A percentile compares a stretch with the other conserved stretches of the same genome.
These are phyloP conservation scores for Candida maesae DNA, from an alignment of 805 yeast genomes.

Conservation along the genomic window DNA sequence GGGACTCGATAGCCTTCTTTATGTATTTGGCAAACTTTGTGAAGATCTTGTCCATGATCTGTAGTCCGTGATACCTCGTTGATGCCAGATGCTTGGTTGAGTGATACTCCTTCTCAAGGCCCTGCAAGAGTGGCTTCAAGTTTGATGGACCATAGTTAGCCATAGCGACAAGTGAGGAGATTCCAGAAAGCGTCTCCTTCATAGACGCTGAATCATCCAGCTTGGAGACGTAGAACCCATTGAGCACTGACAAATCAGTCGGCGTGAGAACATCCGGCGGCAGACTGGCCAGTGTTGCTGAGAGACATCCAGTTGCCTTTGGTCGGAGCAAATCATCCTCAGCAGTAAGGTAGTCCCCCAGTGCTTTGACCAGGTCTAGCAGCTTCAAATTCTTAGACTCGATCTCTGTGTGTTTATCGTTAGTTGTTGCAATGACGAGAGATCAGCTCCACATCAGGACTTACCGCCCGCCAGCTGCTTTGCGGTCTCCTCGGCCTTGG, in stretches of 20 bases:
- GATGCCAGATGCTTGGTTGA: constrained; percentile 58
- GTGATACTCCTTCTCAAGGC: constrained; percentile 42
- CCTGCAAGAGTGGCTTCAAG: constrained; percentile 34
- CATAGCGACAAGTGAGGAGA: constrained; percentile 50
- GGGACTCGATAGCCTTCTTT: constrained; percentile 28
- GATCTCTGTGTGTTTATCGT: constrained; percentile 10
- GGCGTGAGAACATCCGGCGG: constrained; percentile 29
- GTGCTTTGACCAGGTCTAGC: constrained; percentile 48
- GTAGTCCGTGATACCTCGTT: constrained; percentile 57
- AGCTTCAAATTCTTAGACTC: constrained; percentile 7
- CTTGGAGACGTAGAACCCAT: constrained; percentile 58
- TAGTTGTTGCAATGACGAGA: neutral
- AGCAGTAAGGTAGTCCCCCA: constrained; percentile 63
- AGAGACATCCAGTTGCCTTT: constrained; percentile 43
- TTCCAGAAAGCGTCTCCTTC: constrained; percentile 49
- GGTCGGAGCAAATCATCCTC: constrained; percentile 51
- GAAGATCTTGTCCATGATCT: constrained; percentile 39
- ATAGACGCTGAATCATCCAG: constrained; percentile 59
- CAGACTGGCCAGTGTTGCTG: constrained; percentile 34
- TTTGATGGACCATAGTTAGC: constrained; percentile 40
- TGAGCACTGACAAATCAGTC: constrained; percentile 37
- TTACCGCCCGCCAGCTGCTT: constrained; percentile 28
- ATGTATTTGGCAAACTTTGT: constrained; percentile 26
- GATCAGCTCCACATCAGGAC: neutral
- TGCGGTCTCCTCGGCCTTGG: constrained; percentile 29